Evolutionary conservation across 306 rosid genomes (phyloP).

Genomic region (Rosa lucieae): DNA sequence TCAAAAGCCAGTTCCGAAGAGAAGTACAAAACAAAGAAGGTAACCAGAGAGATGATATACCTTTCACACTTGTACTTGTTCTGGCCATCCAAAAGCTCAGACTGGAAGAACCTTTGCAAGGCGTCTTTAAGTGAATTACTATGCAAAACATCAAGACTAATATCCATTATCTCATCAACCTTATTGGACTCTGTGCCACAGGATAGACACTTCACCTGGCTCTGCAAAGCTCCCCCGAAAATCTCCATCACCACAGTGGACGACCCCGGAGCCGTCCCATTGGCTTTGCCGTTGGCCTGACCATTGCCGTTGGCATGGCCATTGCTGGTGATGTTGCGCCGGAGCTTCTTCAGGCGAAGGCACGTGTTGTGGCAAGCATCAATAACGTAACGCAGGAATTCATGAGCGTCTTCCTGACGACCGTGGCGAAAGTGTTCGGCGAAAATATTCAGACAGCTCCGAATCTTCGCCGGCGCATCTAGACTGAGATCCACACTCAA

Average conservation of each 20-base stretch:
- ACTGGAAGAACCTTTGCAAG: conserved; percentile 83
- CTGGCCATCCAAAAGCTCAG: conserved; percentile 88
- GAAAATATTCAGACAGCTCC: conserved; percentile 70
- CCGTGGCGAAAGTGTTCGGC: conserved; percentile 78
- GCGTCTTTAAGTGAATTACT: conserved; percentile 86
- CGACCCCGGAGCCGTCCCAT: conserved; percentile 8
- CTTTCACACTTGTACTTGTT: conserved; percentile 96
- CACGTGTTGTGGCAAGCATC: conserved; percentile 96
- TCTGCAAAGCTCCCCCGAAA: conserved; percentile 96
- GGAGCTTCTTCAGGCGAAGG: conserved; percentile 81
- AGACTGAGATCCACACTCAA: conserved; percentile 59
- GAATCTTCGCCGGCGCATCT: conserved; percentile 76
- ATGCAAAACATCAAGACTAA: conserved; percentile 96
- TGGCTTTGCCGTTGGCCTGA: not conserved
- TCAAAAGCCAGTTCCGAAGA: conserved; percentile 23
- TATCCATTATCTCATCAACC: conserved; percentile 98
- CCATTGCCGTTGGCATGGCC: not conserved
- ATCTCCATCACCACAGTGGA: conserved; percentile 78
- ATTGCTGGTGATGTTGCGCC: conserved; percentile 31
- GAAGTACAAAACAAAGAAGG: not conserved
- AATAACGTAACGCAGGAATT: conserved; percentile 86
- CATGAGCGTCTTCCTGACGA: conserved; percentile 97
- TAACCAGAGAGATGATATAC: conserved; percentile 35
- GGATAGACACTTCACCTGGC: conserved; percentile 92
- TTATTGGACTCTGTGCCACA: conserved; percentile 97